Evolutionary conservation across 495 filamentous ascomycete genomes (phyloP).

Genomic region (Xanthoparmelia taractica): DNA sequence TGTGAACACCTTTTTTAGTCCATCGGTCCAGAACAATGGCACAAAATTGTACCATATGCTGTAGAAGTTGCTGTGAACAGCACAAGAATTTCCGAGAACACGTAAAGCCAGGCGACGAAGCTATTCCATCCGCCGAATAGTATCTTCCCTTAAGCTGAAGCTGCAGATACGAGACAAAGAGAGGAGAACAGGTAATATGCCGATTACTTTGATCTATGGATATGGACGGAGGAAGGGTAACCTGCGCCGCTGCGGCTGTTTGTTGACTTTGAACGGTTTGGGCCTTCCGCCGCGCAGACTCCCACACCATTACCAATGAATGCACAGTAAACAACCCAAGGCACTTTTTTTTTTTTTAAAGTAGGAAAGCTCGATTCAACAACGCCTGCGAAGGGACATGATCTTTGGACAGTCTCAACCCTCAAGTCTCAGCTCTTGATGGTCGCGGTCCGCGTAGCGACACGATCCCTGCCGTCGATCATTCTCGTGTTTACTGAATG

Average conservation of each 20-base stretch:
- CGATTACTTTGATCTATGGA: background rate
- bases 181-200: background rate
- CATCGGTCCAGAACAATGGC: background rate
- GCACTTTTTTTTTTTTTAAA: background rate
- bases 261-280: background rate
- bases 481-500: slow-evolving; percentile 20
- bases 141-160: background rate
- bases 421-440: too few relatives aligned
- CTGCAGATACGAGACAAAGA: background rate
- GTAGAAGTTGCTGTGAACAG: background rate
- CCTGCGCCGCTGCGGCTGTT: slow-evolving; percentile 2
- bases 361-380: background rate
- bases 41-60: background rate
- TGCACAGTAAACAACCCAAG: background rate
- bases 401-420: background rate
- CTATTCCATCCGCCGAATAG: background rate
- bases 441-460: slow-evolving; percentile 11
- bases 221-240: background rate
- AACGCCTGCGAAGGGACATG: background rate
- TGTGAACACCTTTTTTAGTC: background rate
- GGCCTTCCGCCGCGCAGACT: background rate
- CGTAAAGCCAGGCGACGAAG: background rate
- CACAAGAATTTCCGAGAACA: background rate
- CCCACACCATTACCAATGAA: background rate
- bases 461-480: slow-evolving; percentile 20